Evolutionary conservation across 768 basidiomycete genomes (phyloP).

Genomic region (Crucibulum laeve): DNA sequence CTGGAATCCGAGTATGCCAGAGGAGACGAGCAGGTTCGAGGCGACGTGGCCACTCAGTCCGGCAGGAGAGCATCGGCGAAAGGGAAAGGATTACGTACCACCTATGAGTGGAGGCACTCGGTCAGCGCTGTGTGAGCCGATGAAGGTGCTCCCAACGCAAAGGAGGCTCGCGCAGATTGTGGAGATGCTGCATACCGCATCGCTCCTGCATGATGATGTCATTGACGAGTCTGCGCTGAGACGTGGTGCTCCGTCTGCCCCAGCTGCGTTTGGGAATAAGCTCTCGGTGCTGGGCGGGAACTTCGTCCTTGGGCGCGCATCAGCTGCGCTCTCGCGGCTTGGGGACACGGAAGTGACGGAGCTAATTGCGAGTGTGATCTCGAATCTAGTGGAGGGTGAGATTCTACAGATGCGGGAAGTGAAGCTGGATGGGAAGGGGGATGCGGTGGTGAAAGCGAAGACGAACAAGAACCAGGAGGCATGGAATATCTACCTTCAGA

Average conservation of each 20-base stretch:
- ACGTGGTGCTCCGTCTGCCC: conserved; percentile 74
- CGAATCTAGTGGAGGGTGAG: conserved; percentile 92
- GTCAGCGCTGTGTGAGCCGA: conserved; percentile 6
- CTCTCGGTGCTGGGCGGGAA: conserved; percentile 85
- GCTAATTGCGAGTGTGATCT: conserved; percentile 79
- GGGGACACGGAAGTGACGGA: conserved; percentile 85
- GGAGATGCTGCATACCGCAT: conserved; percentile 96
- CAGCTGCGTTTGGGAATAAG: conserved; percentile 83
- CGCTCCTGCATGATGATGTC: conserved; percentile 94
- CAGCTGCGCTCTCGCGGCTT: conserved; percentile 73
- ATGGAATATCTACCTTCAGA: conserved; percentile 84
- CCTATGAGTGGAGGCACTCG: too few species aligned
- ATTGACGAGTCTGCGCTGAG: conserved; percentile 81
- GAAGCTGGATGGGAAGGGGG: conserved; percentile 29
- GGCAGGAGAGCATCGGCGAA: conserved; percentile 14
- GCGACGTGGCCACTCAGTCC: conserved; percentile 33
- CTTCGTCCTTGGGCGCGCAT: conserved; percentile 85
- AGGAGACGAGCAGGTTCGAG: conserved; percentile 53
- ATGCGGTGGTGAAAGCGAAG: conserved; percentile 8
- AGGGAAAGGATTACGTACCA: conserved; percentile 4
- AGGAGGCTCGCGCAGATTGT: conserved; percentile 88
- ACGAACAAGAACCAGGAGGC: conserved; percentile 30
- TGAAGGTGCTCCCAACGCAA: conserved; percentile 73
- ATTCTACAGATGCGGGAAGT: conserved; percentile 76
- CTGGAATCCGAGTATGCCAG: conserved; percentile 78